phyloP scores from a whole-genome alignment of 78 protist genomes.

The Dictyostelium brefeldianum region DNA sequence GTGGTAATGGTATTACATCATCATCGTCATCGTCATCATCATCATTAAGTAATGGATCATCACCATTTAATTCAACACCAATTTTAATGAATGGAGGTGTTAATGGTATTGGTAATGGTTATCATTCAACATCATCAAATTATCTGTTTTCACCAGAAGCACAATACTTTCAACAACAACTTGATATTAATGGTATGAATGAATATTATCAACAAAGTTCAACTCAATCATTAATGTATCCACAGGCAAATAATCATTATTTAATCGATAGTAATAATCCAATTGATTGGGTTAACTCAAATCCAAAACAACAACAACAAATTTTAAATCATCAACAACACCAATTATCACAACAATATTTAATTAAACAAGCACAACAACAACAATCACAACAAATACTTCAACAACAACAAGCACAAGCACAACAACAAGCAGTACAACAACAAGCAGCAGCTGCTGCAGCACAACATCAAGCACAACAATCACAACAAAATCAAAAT shows the following conservation, averaged over 20 bases:
- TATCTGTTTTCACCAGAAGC: slow-evolving; percentile 6
- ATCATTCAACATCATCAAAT: background rate
- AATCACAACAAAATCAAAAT: background rate
- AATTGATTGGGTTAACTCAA: slow-evolving; percentile 9
- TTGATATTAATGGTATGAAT: background rate
- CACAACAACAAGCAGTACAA: background rate
- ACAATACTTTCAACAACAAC: slow-evolving; percentile 6
- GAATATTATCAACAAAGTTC: slow-evolving; percentile 12
- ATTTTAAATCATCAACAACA: background rate
- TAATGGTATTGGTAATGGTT: background rate
- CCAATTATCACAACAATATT: background rate
- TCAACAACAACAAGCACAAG: slow-evolving; percentile 12
- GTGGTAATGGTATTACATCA: background rate
- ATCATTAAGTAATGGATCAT: background rate
- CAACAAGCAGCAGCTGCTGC: background rate
- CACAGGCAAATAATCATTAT: slow-evolving; percentile 13
- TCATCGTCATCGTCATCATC: background rate
- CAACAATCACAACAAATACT: background rate
- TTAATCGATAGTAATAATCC: background rate
- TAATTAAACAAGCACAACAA: background rate
- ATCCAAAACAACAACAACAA: background rate
- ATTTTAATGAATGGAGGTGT: background rate
- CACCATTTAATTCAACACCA: background rate
- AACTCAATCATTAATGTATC: background rate
- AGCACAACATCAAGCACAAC: slow-evolving; percentile 23